Evolutionary conservation across 2,329 filamentous ascomycete genomes (phyloP).

Genomic region (Epichloe typhina): DNA sequence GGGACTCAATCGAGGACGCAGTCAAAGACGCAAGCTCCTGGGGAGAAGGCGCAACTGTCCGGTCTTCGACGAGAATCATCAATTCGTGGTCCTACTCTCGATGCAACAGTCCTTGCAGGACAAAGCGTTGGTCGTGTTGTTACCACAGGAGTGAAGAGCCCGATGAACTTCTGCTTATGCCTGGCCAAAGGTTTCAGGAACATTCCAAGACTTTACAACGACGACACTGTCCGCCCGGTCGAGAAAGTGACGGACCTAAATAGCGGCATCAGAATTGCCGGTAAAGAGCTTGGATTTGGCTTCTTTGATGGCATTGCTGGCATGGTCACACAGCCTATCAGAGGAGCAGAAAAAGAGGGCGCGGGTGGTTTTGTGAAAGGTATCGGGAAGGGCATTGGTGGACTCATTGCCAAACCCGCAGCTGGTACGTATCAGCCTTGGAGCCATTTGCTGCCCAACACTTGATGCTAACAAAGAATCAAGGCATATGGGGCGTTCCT

Average conservation of each 20-base stretch:
- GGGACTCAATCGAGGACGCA: not conserved
- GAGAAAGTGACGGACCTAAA: conserved; percentile 68
- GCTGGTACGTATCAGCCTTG: conserved; percentile 41
- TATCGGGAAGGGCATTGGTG: conserved; percentile 71
- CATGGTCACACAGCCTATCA: conserved; percentile 63
- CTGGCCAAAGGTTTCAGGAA: conserved; percentile 82
- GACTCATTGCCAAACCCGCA: conserved; percentile 68
- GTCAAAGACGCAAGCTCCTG: conserved; percentile 2
- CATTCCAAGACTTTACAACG: conserved; percentile 71
- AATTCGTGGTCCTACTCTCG: conserved; percentile 24
- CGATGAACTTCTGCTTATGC: conserved; percentile 73
- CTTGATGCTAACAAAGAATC: not conserved
- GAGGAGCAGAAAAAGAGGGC: conserved; percentile 38
- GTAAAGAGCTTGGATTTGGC: conserved; percentile 65
- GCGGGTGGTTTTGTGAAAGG: conserved; percentile 58
- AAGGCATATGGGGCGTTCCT: conserved; percentile 50
- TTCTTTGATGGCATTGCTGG: conserved; percentile 74
- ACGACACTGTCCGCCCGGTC: conserved; percentile 64
- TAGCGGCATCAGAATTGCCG: conserved; percentile 64
- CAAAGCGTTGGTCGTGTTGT: conserved; percentile 61
- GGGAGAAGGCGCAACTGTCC: conserved; percentile 7
- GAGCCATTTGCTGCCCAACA: not conserved
- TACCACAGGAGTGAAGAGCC: conserved; percentile 61
- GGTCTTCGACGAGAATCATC: conserved; percentile 10
- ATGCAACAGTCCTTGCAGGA: conserved; percentile 50